phyloP scores from a whole-genome alignment of 495 filamentous ascomycete species.

The Parachaetomium inaequale region DNA sequence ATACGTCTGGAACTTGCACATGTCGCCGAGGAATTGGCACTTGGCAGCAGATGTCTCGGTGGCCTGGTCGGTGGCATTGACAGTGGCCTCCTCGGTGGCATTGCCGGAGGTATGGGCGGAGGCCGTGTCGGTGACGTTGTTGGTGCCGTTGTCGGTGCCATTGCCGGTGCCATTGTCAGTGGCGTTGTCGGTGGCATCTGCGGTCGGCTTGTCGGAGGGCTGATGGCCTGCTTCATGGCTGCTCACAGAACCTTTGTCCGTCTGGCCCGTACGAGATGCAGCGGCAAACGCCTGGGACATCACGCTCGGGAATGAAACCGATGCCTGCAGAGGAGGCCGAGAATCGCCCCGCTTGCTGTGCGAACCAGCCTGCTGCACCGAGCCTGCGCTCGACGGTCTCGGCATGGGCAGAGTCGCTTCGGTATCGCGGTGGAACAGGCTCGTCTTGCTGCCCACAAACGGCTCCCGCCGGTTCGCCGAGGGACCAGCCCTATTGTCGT shows the following conservation, averaged over 20 bases:
- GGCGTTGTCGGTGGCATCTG: neutral
- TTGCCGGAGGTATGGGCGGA: too few relatives aligned
- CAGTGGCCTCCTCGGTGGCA: neutral
- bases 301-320: constrained; percentile 21
- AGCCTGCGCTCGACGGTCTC: constrained; percentile 1
- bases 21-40: constrained; percentile 20
- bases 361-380: constrained; percentile 20
- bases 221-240: neutral
- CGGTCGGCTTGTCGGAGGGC: neutral
- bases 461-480: constrained; percentile 10
- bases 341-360: neutral
- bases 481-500: neutral
- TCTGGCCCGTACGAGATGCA: neutral
- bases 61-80: neutral
- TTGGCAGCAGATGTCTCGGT: neutral
- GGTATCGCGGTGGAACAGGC: constrained; percentile 18
- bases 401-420: constrained; percentile 1
- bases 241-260: neutral
- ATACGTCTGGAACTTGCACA: constrained; percentile 35
- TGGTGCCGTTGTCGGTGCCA: too few relatives aligned
- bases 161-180: too few relatives aligned
- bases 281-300: neutral
- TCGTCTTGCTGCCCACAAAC: neutral
- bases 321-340: constrained; percentile 9
- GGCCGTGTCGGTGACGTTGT: too few relatives aligned